Percentiles rank a stretch among this genome's conserved stretches.
phyloP scores from a whole-genome alignment of 352 stramenopile genomes.

The Pythium myriotylum region DNA sequence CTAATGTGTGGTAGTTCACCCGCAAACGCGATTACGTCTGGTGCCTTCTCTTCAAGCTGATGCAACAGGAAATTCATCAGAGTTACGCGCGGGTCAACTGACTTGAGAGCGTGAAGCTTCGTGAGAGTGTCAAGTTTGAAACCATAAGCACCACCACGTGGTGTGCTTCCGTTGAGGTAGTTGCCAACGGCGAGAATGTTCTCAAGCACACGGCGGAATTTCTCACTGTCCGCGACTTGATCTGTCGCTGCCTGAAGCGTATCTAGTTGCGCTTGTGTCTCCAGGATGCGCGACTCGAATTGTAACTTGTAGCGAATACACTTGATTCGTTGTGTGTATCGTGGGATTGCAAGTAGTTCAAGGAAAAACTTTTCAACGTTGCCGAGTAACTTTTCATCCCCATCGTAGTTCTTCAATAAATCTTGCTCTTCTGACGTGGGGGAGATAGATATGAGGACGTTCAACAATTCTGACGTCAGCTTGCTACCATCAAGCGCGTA shows the following conservation, averaged over 20 bases:
- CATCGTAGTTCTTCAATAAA: conserved; percentile 91
- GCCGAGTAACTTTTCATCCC: conserved; percentile 81
- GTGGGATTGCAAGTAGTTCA: conserved; percentile 82
- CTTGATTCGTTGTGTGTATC: conserved; percentile 89
- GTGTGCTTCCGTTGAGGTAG: conserved; percentile 91
- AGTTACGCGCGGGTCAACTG: conserved; percentile 73
- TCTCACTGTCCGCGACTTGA: conserved; percentile 79
- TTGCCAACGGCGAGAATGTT: conserved; percentile 91
- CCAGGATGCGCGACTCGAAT: conserved; percentile 84
- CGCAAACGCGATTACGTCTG: conserved; percentile 77
- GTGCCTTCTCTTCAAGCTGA: conserved; percentile 76
- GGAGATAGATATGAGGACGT: conserved; percentile 87
- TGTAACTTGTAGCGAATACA: conserved; percentile 86
- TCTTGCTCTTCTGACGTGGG: conserved; percentile 90
- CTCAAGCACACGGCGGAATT: conserved; percentile 79
- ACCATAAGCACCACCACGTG: conserved; percentile 87
- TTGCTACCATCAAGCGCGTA: conserved; percentile 75
- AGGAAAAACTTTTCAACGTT: conserved; percentile 90
- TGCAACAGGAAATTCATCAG: conserved; percentile 84
- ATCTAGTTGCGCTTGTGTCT: conserved; percentile 83
- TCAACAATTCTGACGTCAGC: conserved; percentile 82
- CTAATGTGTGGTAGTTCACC: conserved; percentile 78
- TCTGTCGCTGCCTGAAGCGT: conserved; percentile 81
- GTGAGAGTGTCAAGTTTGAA: conserved; percentile 92
- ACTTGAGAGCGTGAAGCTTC: conserved; percentile 89